These are phyloP conservation scores for Syzygium syzygioides DNA, from an alignment of 441 rosid genomes.

Conservation along the genomic window DNA sequence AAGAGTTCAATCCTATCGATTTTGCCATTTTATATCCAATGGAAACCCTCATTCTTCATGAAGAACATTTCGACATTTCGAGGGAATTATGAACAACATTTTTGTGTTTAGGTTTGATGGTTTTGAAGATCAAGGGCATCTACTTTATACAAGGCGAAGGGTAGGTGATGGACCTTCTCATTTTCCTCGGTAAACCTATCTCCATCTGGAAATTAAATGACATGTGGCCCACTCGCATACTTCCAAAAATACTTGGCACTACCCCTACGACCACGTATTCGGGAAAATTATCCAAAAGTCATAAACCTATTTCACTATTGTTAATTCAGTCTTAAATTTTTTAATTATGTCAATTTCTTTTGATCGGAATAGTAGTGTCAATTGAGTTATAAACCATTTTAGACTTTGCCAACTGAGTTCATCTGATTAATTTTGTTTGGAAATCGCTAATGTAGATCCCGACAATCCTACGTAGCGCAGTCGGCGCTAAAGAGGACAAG, in stretches of 20 bases:
- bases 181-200: background rate
- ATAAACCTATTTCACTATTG: no score
- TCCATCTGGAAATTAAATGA: background rate
- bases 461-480: no score
- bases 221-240: background rate
- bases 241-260: background rate
- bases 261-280: no score
- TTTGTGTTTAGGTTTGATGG: background rate
- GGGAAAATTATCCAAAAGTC: no score
- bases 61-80: background rate
- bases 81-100: background rate
- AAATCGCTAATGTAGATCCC: no score
- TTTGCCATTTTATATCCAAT: background rate
- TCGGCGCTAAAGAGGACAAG: no score
- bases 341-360: no score
- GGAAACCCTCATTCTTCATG: background rate
- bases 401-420: no score
- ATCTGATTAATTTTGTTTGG: accelerated
- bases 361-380: no score
- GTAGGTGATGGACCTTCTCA: background rate
- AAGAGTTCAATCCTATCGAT: background rate
- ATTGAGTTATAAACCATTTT: no score
- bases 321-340: no score
- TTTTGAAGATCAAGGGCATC: background rate
- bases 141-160: background rate